These are phyloP conservation scores for Candida takata DNA, from an alignment of 805 yeast genomes.

Conservation along the genomic window DNA sequence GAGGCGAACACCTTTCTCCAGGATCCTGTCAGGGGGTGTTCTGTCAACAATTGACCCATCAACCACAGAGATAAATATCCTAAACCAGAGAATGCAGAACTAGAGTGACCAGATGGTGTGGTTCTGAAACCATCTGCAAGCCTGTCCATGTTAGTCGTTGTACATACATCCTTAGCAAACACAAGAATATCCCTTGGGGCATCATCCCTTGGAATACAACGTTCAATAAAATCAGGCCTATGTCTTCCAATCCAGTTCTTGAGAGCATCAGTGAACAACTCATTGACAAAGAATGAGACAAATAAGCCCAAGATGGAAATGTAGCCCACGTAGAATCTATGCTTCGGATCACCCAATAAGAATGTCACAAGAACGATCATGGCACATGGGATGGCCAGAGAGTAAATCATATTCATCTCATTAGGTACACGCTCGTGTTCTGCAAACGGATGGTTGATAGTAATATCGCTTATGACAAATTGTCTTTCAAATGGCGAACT, in stretches of 20 bases:
- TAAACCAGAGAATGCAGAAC: constrained; percentile 61
- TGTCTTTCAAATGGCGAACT: constrained; percentile 68
- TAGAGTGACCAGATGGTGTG: constrained; percentile 79
- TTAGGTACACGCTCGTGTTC: constrained; percentile 64
- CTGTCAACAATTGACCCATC: constrained; percentile 54
- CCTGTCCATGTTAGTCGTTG: constrained; percentile 36
- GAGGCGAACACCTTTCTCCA: constrained; percentile 53
- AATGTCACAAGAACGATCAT: constrained; percentile 30
- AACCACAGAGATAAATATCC: constrained; percentile 61
- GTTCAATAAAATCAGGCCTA: constrained; percentile 85
- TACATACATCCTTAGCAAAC: constrained; percentile 59
- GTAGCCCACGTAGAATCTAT: constrained; percentile 53
- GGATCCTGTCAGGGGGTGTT: constrained; percentile 43
- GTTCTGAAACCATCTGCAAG: constrained; percentile 72
- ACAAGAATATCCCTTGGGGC: constrained; percentile 52
- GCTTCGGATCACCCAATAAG: constrained; percentile 35
- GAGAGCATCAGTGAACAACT: constrained; percentile 60
- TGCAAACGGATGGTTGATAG: constrained; percentile 78
- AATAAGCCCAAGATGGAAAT: constrained; percentile 61
- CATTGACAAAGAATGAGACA: constrained; percentile 51
- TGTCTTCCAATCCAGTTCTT: constrained; percentile 86
- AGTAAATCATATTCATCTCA: constrained; percentile 44
- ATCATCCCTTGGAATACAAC: constrained; percentile 64
- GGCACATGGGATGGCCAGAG: constrained; percentile 43
- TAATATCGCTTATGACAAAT: constrained; percentile 66